Evolutionary conservation across 2,329 filamentous ascomycete genomes (phyloP), one percentile per base, ranked within the genome.

Genomic region (Aspergillus melleus): DNA sequence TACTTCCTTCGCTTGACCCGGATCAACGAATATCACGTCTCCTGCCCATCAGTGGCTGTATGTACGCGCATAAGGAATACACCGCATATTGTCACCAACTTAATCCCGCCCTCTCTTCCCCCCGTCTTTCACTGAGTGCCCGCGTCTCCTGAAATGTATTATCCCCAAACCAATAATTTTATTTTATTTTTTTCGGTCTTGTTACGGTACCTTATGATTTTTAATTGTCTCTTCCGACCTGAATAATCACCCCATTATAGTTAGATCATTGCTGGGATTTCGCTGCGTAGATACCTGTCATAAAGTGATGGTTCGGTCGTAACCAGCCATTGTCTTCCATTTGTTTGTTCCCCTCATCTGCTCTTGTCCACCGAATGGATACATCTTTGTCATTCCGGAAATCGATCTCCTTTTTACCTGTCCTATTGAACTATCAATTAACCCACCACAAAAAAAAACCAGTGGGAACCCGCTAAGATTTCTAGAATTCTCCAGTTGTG

Each of bases 401-500:
- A 44, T 56, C 32, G 30, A 56, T 51, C 47, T 53, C 32, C 51
- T 42, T 51, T 51, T 44, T 47, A 30, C 22, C 30, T 51, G 49
- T 56, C 42, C 42, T 29, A 24, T 42, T 51, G 54, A 51, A 51
- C 39, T 55, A 42, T 42, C 47, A 22, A 30, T 3, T 6, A 36
- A 36, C 5, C 10, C 30, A 32, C 10, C 10, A 32, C 44, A 22
- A 20, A 12, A n/a, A 42, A 16, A 16, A 10, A 36, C 14, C 24
- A 9, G 49, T 46, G 54, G 36, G 30, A 53, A 16, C 20, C 36
- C 26, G 49, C 30, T 49, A 39, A 42, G 50, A 44, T 61, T 61
- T 58, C 58, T 54, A 61, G 61, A 59, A 59, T 56, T 49, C 58
- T 54, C 49, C 49, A 46, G 30, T 19, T 32, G 61, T 59, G 55